phyloP scores from a whole-genome alignment of 2,329 filamentous ascomycete genomes.

The Didymosphaeria variabile region DNA sequence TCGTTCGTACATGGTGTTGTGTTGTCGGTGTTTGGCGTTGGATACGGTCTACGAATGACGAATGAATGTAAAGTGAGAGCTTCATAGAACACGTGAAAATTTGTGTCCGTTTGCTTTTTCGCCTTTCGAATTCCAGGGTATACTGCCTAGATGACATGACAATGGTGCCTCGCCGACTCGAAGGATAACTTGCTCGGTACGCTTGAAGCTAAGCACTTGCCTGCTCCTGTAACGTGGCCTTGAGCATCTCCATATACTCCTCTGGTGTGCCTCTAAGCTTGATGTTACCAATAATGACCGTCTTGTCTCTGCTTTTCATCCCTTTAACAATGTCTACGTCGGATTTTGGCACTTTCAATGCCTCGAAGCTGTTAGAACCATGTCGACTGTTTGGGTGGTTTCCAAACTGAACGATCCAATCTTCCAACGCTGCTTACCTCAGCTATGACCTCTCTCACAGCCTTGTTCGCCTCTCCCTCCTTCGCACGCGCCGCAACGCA shows the following conservation, averaged over 20 bases:
- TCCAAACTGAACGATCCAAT: not conserved
- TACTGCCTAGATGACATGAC: not conserved
- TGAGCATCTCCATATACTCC: conserved; percentile 37
- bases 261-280: conserved; percentile 26
- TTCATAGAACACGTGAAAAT: not conserved
- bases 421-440: conserved; percentile 53
- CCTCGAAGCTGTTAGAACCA: conserved; percentile 47
- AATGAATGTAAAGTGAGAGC: not conserved
- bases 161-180: not conserved
- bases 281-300: conserved; percentile 35
- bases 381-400: not conserved
- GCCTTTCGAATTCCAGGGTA: not conserved
- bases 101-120: not conserved
- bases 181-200: not conserved
- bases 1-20: not conserved
- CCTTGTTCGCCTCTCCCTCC: conserved; percentile 75
- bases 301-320: conserved; percentile 72
- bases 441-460: conserved; percentile 70
- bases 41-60: not conserved
- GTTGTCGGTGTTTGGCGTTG: not conserved
- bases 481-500: conserved; percentile 72
- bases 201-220: conserved; percentile 19
- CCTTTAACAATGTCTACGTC: conserved; percentile 70
- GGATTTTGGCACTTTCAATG: conserved; percentile 69
- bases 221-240: conserved; percentile 33